These are phyloP conservation scores for Sphaceloma murrayae DNA, from an alignment of 2,329 filamentous ascomycete genomes.

Conservation along the genomic window DNA sequence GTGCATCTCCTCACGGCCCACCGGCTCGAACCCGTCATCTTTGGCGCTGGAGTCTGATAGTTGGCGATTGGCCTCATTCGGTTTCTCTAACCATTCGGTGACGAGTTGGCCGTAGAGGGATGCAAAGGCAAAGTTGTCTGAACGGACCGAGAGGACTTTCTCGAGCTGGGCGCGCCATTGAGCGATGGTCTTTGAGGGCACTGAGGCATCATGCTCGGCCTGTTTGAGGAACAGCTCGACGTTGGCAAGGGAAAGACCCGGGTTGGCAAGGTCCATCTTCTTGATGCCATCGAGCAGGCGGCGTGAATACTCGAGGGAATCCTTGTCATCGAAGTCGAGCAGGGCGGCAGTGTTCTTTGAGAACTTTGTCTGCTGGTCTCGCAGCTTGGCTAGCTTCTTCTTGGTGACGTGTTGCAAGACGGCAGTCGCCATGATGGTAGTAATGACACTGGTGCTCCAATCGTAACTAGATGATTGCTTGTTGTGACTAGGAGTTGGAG, in stretches of 20 bases:
- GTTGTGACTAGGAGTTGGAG: too few species aligned
- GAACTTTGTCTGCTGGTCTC: slow-evolving; percentile 11
- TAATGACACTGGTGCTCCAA: too few species aligned
- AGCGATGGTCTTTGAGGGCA: slow-evolving; percentile 15
- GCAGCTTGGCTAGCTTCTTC: slow-evolving; percentile 17
- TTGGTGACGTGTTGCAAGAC: slow-evolving; percentile 20
- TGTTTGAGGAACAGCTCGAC: slow-evolving; percentile 16
- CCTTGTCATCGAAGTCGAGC: slow-evolving; percentile 10
- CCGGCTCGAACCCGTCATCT: slow-evolving; percentile 34
- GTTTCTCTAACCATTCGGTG: slow-evolving; percentile 39
- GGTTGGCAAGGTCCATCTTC: slow-evolving; percentile 17
- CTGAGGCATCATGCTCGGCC: slow-evolving; percentile 17
- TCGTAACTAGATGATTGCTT: too few species aligned
- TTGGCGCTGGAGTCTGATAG: slow-evolving; percentile 14
- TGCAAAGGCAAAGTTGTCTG: slow-evolving; percentile 38
- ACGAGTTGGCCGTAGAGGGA: slow-evolving; percentile 40
- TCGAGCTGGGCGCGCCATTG: slow-evolving; percentile 25
- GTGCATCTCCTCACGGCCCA: slow-evolving; percentile 35
- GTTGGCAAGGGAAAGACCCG: slow-evolving; percentile 10
- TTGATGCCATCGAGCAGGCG: slow-evolving; percentile 17
- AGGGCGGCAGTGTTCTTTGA: slow-evolving; percentile 6
- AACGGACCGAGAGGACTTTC: slow-evolving; percentile 34
- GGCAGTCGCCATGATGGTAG: slow-evolving; percentile 18
- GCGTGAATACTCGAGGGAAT: slow-evolving; percentile 3
- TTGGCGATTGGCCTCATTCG: slow-evolving; percentile 21